A percentile compares a stretch with the other conserved stretches of the same genome.
Evolutionary conservation across 202 grass and related monocot genomes (phyloP).

Genomic region (Digitaria exilis): DNA sequence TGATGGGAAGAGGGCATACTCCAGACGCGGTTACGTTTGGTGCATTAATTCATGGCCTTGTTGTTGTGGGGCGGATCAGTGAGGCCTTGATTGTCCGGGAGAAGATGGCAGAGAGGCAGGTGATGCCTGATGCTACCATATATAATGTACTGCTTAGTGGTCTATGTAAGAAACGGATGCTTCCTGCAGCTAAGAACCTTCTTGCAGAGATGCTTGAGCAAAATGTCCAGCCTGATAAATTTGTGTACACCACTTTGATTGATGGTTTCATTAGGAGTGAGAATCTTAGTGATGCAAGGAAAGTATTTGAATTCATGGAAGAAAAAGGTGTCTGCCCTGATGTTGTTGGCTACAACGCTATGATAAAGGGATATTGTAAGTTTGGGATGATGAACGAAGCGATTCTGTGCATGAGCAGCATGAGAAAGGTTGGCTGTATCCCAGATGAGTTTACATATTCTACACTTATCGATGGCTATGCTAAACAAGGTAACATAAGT

Average conservation of each 20-base stretch:
- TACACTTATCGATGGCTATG: conserved; percentile 60
- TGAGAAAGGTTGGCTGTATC: conserved; percentile 59
- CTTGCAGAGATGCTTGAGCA: conserved; percentile 72
- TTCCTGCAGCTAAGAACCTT: conserved; percentile 75
- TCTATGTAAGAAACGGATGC: conserved; percentile 78
- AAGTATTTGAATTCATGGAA: conserved; percentile 73
- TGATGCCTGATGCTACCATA: conserved; percentile 67
- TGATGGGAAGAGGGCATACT: conserved; percentile 57
- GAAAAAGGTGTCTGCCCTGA: conserved; percentile 52
- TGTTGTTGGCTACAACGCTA: conserved; percentile 69
- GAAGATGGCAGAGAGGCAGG: conserved; percentile 68
- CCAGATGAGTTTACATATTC: conserved; percentile 79
- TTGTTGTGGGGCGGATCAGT: conserved; percentile 52
- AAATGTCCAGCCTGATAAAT: conserved; percentile 82
- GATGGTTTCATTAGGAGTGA: conserved; percentile 87
- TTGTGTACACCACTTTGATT: conserved; percentile 77
- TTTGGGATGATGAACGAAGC: conserved; percentile 74
- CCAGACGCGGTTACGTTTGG: conserved; percentile 78
- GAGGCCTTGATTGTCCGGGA: conserved; percentile 61
- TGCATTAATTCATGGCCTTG: conserved; percentile 76
- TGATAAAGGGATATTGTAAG: conserved; percentile 88
- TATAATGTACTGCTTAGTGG: conserved; percentile 79
- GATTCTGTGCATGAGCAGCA: conserved; percentile 53
- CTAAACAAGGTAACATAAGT: conserved; percentile 56
- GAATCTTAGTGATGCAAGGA: conserved; percentile 62